Evolutionary conservation across 257 asterid species (phyloP), one percentile per base, ranked within the genome.

Genomic region (Ilex aquifolium): DNA sequence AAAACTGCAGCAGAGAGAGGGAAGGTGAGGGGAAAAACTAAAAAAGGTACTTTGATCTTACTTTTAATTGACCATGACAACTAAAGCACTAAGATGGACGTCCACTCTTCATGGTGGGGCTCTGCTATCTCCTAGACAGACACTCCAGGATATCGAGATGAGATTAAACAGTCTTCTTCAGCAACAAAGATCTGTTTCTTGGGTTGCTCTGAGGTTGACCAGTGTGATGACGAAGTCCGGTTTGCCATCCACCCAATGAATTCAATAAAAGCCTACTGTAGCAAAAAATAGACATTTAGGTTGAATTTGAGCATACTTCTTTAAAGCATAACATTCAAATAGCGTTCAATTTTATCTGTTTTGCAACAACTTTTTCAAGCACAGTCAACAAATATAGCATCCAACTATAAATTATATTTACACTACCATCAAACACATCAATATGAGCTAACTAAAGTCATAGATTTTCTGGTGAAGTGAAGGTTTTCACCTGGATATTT

Each of bases 71-170:
- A 64, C 60, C 48, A 53, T 51, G 75, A 58, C 32, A 31, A 57
- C 60, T 68, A 60, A 50, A 56, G 62, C 56, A 59, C 42, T 51
- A 52, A 56, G 65, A 60, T 60, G 65, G 65, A 65, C 50, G 53
- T 61, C 69, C 70, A 72, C 69, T 60, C 62, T 44, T 69, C 51
- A 54, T 57, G 57, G 69, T 64, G 69, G 81, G 76, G 56, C 27
- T 49, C 17, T 16, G 16, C 68, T 36, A 48, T 54, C 59, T 13
- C 40, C 31, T 46, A n/a, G 59, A 36, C 14, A 56, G 59, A 48
- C 31, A 31, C 62, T 31, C 32, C 39, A 21, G 42, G 13, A 27
- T 42, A 50, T 40, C 48, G 9, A 27, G 60, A 66, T 14, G 16
- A 60, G 61, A 60, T 42, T 44, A 27, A 68, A 67, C 53, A 42